Conservation (phyloP, 2,329 filamentous ascomycete species). For the Fusarium robinianum region DNA sequence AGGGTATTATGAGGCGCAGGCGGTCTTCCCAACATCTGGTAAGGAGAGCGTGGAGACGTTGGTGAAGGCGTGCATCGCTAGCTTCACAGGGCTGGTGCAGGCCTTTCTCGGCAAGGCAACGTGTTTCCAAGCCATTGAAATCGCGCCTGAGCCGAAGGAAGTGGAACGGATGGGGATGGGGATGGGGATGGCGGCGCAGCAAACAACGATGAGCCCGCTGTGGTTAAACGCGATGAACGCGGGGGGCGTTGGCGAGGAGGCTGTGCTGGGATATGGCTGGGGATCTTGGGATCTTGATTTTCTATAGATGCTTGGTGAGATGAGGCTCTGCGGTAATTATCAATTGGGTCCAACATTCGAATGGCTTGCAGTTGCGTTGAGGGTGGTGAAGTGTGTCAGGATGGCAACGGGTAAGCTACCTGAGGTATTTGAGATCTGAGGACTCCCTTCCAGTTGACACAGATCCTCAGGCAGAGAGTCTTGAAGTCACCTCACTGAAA, state of each 20-base stretch:
- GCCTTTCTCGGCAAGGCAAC: constrained; percentile 43
- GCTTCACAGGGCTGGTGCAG: constrained; percentile 37
- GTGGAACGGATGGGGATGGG: constrained; percentile 10
- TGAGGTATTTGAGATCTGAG: too few species aligned
- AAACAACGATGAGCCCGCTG: constrained; percentile 24
- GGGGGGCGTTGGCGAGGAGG: constrained; percentile 25
- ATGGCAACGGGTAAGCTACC: too few species aligned
- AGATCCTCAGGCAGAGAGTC: too few species aligned
- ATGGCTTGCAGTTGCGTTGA: too few species aligned
- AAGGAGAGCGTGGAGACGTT: constrained; percentile 26
- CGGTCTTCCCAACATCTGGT: constrained; percentile 16
- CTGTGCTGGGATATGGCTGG: constrained; percentile 33
- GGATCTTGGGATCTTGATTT: constrained; percentile 37
- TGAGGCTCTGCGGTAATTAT: background rate
- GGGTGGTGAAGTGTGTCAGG: too few species aligned
- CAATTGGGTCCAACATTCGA: too few species aligned
- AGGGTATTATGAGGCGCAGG: constrained; percentile 22
- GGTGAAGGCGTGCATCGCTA: constrained; percentile 25
- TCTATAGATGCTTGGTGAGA: constrained; percentile 19
- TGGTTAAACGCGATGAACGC: constrained; percentile 28
- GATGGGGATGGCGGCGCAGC: constrained; percentile 17
- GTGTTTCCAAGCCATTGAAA: constrained; percentile 34
- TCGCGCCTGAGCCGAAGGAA: constrained; percentile 24
- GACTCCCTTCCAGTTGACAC: too few species aligned
- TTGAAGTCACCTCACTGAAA: too few species aligned